Base-by-base conservation (phyloP, 2,329 filamentous ascomycete species). In the Ophiostoma triangulosporum region DNA sequence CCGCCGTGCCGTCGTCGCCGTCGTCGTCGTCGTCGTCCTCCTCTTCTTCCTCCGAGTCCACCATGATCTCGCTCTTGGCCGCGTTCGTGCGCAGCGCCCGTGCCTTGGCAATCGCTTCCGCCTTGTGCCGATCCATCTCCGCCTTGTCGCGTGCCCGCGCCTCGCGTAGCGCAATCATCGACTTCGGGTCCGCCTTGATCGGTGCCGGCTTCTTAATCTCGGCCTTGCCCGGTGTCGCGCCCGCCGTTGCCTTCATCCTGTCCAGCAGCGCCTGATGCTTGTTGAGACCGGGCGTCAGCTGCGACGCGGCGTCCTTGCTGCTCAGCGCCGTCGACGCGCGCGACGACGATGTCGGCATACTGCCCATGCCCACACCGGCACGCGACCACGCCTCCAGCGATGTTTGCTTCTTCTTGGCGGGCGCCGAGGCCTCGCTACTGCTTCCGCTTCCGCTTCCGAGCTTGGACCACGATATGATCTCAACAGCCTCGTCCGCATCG, bases 51-150 rank as follows among this genome's bases (percentile, higher is more conserved):
- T 82, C 86, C 55, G 83, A 86, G 54, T 85, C 83, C 24, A 96
- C 87, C 88, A 97, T 95, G 66, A 97, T 88, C 59, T 91, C 88
- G 63, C 84, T 86, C 58, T 86, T 86, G 57, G 77, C 76, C 1
- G 79, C 77, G 9, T 33, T 33, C 3, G 79, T 85, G 50, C 74
- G 69, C 6, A 78, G 66, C 46, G 77, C 82, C 65, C 81, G 84
- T 6, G 87, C 80, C 58, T 75, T 78, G 2, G 86, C 86, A 60
- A 90, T 79, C 14, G 78, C 78, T 55, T 83, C 84, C 12, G 82
- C 80, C 63, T 90, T 85, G 62, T 84, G 76, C 64, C 78, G 84
- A 56, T 79, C 80, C 62, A 81, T 84, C 52, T 85, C 88, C 52
- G 88, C 86, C 63, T 83, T 80, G 61, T 88, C 88, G 57, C 77